A percentile compares a stretch with the other conserved stretches of the same genome.
Conservation (phyloP, 306 rosid genomes). For the Cucumis hystrix region DNA sequence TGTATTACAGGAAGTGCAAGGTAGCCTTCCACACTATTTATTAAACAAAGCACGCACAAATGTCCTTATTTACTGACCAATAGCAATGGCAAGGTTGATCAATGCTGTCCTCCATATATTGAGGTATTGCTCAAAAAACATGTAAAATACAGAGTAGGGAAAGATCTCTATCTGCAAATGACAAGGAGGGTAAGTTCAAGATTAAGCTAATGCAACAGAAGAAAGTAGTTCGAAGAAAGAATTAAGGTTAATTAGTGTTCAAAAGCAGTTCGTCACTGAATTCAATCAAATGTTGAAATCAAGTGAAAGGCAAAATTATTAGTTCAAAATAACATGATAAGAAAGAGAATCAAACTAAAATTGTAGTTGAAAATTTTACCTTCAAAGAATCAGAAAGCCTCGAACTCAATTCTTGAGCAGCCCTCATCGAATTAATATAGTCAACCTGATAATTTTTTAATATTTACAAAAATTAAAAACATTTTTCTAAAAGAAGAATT, state of each 20-base stretch:
- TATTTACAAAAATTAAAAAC: not conserved
- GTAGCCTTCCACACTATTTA: not conserved
- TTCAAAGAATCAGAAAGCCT: slow-evolving; percentile 80
- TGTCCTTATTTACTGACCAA: slow-evolving; percentile 49
- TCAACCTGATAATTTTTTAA: slow-evolving; percentile 37
- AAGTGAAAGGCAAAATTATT: not conserved
- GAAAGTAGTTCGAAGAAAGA: not conserved
- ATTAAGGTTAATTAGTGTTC: not conserved
- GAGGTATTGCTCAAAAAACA: slow-evolving; percentile 99
- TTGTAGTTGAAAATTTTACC: slow-evolving; percentile 28
- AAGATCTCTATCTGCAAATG: slow-evolving; percentile 86
- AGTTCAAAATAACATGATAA: not conserved
- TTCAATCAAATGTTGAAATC: not conserved
- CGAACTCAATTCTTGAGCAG: slow-evolving; percentile 85
- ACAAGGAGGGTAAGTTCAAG: slow-evolving; percentile 19
- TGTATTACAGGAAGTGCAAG: not conserved
- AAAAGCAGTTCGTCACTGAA: not conserved
- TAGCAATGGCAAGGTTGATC: slow-evolving; percentile 89
- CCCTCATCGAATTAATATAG: slow-evolving; percentile 84
- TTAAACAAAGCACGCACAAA: not conserved
- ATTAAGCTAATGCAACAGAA: not conserved
- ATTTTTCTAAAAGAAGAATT: not conserved
- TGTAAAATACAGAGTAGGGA: slow-evolving; percentile 92
- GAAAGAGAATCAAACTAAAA: not conserved
- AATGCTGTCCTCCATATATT: slow-evolving; percentile 91